Conservation (phyloP, 768 basidiomycete species). For the Candolleomyces aberdarensis region DNA sequence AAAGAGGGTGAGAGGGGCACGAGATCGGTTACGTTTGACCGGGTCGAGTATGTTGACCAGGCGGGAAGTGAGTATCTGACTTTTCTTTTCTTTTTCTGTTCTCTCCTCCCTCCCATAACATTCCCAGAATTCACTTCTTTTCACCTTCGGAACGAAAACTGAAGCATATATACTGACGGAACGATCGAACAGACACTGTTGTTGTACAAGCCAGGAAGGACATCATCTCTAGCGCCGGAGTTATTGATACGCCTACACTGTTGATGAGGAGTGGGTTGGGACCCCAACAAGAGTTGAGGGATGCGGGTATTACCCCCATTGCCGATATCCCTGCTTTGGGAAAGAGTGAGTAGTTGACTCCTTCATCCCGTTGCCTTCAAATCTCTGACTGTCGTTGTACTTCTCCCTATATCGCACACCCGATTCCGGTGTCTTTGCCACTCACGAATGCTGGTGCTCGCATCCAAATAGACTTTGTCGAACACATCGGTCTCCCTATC, state of each 20-base stretch:
- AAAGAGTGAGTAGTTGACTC: neutral
- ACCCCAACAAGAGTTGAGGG: neutral
- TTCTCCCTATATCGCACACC: too few relatives aligned
- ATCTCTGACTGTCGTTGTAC: neutral
- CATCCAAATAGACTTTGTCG: neutral
- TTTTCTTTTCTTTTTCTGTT: neutral
- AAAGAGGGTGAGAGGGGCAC: neutral
- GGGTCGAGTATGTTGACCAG: neutral
- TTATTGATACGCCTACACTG: neutral
- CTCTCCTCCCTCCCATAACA: neutral
- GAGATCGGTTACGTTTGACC: neutral
- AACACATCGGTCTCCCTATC: conserved; percentile 1
- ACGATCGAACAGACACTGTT: neutral
- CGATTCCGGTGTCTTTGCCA: too few relatives aligned
- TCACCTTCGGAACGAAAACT: neutral
- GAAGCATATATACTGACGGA: too few relatives aligned
- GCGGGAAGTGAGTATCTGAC: neutral
- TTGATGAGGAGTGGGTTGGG: neutral
- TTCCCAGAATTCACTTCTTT: neutral
- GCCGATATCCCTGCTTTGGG: neutral
- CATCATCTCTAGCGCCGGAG: neutral
- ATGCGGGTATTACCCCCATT: neutral
- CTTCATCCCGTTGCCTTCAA: neutral
- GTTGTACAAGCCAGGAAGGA: neutral
- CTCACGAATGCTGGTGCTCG: too few relatives aligned